phyloP scores from a whole-genome alignment of 2,329 filamentous ascomycete species.

The Xylogone sp. region DNA sequence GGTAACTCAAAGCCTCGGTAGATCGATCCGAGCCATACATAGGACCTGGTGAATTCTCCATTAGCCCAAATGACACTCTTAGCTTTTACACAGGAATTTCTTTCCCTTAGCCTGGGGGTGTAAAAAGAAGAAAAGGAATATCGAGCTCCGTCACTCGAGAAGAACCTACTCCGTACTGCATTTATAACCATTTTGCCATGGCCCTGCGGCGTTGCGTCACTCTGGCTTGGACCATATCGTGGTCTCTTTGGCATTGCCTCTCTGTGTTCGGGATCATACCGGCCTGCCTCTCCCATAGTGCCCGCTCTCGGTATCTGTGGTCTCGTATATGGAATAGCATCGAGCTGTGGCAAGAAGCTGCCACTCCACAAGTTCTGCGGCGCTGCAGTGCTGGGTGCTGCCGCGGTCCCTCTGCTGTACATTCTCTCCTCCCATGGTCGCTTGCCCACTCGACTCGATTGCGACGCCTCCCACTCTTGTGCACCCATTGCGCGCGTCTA shows the following conservation, averaged over 20 bases:
- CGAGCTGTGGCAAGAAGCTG: conserved; percentile 21
- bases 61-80: background rate
- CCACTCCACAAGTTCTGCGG: conserved; percentile 15
- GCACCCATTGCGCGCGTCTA: conserved; percentile 23
- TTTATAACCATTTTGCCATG: background rate
- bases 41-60: background rate
- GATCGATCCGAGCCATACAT: background rate
- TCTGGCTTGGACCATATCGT: background rate
- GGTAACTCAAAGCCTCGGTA: background rate
- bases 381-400: conserved; percentile 11
- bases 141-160: no score
- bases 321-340: conserved; percentile 12
- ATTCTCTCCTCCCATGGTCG: conserved; percentile 21
- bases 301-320: conserved; percentile 3
- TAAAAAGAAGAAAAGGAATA: no score
- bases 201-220: background rate
- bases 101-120: no score
- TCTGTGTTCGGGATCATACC: background rate
- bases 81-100: no score
- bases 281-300: background rate
- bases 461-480: conserved; percentile 22
- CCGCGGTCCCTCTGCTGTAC: conserved; percentile 1
- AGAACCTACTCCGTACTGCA: background rate
- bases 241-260: background rate
- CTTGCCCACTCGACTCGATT: conserved; percentile 21